phyloP scores from a whole-genome alignment of 805 yeast species.

The Ogataea glucozyma region DNA sequence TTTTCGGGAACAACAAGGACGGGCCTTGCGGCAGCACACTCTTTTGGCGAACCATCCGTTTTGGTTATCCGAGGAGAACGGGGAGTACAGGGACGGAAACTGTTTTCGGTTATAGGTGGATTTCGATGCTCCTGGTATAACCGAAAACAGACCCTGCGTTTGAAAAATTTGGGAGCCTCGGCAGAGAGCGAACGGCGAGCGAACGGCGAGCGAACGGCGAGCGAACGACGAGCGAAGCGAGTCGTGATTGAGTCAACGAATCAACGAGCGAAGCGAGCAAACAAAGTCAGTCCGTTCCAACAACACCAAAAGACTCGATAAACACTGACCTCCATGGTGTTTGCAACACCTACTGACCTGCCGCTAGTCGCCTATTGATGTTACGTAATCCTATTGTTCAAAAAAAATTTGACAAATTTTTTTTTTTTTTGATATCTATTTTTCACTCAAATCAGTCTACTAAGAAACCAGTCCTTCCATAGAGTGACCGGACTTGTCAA shows the following conservation, averaged over 20 bases:
- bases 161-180: background rate
- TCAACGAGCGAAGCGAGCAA: too few relatives aligned
- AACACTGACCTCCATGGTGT: too few relatives aligned
- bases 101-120: conserved; percentile 2
- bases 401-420: background rate
- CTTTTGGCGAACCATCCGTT: too few relatives aligned
- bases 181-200: background rate
- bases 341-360: too few relatives aligned
- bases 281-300: too few relatives aligned
- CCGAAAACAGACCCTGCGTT: conserved; percentile 1
- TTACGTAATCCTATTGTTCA: conserved; percentile 3
- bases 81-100: too few relatives aligned
- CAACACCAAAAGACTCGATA: too few relatives aligned
- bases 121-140: background rate
- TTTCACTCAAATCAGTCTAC: background rate
- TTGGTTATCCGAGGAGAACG: background rate
- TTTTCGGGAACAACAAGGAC: background rate
- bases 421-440: background rate
- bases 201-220: too few relatives aligned
- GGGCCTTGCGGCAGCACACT: too few relatives aligned
- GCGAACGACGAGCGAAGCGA: conserved; percentile 1
- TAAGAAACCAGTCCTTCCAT: background rate
- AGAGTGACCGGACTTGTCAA: too few relatives aligned
- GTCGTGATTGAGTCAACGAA: too few relatives aligned
- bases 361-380: too few relatives aligned